Evolutionary conservation across 2,329 filamentous ascomycete species (phyloP), one percentile per base, ranked within the genome.

Genomic region (Leptosphaerulina australis): DNA sequence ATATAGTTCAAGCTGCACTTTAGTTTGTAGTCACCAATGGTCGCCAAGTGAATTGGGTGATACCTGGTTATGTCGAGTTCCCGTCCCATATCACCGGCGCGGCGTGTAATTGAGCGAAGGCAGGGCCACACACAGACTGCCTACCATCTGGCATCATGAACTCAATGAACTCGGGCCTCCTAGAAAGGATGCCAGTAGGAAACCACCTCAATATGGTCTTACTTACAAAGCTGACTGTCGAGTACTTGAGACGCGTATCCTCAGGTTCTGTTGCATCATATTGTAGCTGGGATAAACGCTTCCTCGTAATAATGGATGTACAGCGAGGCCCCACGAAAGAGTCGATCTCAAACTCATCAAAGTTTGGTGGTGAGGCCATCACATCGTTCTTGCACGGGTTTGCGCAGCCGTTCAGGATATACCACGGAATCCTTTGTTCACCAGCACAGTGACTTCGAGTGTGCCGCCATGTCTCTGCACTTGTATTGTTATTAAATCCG

Each of bases 11-110:
- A 24, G 0, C 20, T 28, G 14, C 51, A 35, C 5, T 35, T 41
- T 7, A 50, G 26, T 12, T 18, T 43, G 7, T 11, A 10, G 3
- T 31, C 31, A 4, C 45, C 33, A 2, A 56, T 34, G 2, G 14
- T 34, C 0, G 44, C 48, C 15, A 38, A 9, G n/a, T 43, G 43
- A 2, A 59, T 21, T 2, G 39, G 45, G 0, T 56, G 11, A 21
- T 50, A 56, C 1, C 34, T 50, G 7, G 22, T 12, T n/a, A 8
- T 24, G 14, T 59, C 53, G 5, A 53, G 35, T 0, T 44, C 53
- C 50, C 50, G 55, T 0, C 53, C 50, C 21, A 53, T 44, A 21
- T 55, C 33, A n/a, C 47, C 48, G 5, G 29, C n/a, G 1, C 30
- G 29, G 1, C 50, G 6, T 53, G 48, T 4, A 44, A 24, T 7